Conservation (phyloP, 139 green algal genomes). For the Coelastrella sp. region DNA sequence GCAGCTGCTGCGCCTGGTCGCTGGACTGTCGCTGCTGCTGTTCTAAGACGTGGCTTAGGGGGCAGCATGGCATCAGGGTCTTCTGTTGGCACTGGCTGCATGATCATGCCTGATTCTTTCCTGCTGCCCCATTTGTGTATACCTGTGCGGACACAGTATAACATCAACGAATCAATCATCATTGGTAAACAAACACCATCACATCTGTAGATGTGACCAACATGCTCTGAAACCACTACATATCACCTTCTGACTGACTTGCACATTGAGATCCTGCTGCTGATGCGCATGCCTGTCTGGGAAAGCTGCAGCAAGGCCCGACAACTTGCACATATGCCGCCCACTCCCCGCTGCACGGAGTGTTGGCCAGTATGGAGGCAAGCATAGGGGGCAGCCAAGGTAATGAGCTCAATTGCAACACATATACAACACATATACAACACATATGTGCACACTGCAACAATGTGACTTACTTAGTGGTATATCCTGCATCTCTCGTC, state of each 20-base stretch:
- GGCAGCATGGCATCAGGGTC: slow-evolving; percentile 23
- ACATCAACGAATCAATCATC: neutral
- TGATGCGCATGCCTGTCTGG: too few relatives aligned
- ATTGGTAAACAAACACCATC: neutral
- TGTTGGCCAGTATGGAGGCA: too few relatives aligned
- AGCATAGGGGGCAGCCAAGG: too few relatives aligned
- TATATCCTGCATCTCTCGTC: slow-evolving; percentile 93
- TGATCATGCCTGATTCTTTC: slow-evolving; percentile 30
- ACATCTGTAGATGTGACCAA: too few relatives aligned
- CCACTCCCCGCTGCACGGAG: too few relatives aligned
- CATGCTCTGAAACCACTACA: too few relatives aligned
- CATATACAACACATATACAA: too few relatives aligned
- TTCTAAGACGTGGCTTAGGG: slow-evolving; percentile 21
- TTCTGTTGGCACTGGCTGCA: slow-evolving; percentile 27
- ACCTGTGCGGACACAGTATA: neutral
- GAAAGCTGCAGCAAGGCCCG: too few relatives aligned
- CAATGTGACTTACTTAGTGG: slow-evolving; percentile 66
- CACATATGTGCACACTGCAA: slow-evolving; percentile 37
- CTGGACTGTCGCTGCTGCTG: slow-evolving; percentile 12
- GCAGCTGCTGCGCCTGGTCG: neutral
- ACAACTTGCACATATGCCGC: too few relatives aligned
- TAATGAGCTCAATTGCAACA: too few relatives aligned
- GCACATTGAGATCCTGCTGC: too few relatives aligned
- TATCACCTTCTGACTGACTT: too few relatives aligned
- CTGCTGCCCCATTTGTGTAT: slow-evolving; percentile 38